Evolutionary conservation across 2,329 filamentous ascomycete species (phyloP), one percentile per base, ranked within the genome.

Genomic region (Penicillium digitatum): DNA sequence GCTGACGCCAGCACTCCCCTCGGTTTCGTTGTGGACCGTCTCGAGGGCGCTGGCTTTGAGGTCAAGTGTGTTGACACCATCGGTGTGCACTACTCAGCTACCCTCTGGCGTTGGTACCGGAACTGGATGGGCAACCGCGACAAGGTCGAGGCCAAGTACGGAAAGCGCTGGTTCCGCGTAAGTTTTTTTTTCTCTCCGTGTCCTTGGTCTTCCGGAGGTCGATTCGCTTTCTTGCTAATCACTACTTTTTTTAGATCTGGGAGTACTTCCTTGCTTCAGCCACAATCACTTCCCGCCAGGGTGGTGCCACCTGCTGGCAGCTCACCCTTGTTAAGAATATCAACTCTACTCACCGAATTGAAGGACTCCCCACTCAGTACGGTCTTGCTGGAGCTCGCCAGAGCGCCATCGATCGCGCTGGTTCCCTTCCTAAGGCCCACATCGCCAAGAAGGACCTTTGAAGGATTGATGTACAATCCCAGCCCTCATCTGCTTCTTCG

Each of bases 91-190:
- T 97, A 96, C 79, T 95, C 90, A 48, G 91, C 91, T 49, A 97
- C 94, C 27, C 80, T 99, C 60, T 97, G 94, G 94, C 85, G 89
- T 71, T 97, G 94, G 94, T 97, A 97, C 81, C 84, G 94, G 64
- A 97, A 97, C 83, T 97, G 94, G 94, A 83, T 96, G 74, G 90
- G 81, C 76, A 97, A 97, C 82, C 81, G 83, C 65, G 90, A 95
- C 56, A 95, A 95, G 80, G 89, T 96, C 59, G 84, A 88, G 75
- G 90, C 89, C 71, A 97, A 96, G 82, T 97, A 97, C 72, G 94
- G 94, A 69, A 86, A 88, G 71, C 83, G 89, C 71, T 99, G 94
- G 94, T 99, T 89, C 84, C 87, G 93, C 74, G 46, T 48, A 48
- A 48, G 46, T 48, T 48, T 38, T 18, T 18, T 16, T 27, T 22